A percentile compares a stretch with the other conserved stretches of the same genome.
These are phyloP conservation scores for Plantago major DNA, from an alignment of 257 asterid genomes.

Conservation along the genomic window DNA sequence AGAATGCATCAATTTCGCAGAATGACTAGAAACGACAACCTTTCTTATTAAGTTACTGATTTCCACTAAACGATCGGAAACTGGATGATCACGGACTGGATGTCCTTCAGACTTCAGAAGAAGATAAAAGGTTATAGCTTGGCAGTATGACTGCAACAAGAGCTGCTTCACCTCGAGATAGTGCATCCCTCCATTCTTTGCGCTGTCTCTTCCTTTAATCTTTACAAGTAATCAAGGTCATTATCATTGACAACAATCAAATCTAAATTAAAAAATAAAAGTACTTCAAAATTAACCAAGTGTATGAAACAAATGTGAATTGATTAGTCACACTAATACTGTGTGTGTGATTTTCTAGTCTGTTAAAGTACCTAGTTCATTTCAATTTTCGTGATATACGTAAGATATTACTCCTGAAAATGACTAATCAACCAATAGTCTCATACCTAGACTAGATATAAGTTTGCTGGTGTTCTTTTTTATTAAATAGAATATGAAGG, in stretches of 20 bases:
- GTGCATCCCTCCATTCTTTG: slow-evolving; percentile 50
- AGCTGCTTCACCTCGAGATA: slow-evolving; percentile 77
- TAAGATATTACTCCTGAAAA: too few relatives aligned
- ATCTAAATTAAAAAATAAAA: slow-evolving; percentile 6
- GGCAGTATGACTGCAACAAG: slow-evolving; percentile 82
- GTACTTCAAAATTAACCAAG: slow-evolving; percentile 1
- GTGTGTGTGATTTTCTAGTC: too few relatives aligned
- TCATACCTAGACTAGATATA: too few relatives aligned
- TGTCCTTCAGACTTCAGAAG: slow-evolving; percentile 95
- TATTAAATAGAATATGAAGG: not conserved
- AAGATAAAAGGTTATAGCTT: slow-evolving; percentile 86
- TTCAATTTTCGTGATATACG: too few relatives aligned
- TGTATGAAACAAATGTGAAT: slow-evolving; percentile 6
- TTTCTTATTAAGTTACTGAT: slow-evolving; percentile 77
- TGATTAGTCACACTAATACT: not conserved
- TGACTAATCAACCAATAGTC: too few relatives aligned
- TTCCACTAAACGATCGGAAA: slow-evolving; percentile 80
- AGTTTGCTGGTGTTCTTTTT: too few relatives aligned
- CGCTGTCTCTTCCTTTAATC: slow-evolving; percentile 46
- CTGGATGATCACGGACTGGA: slow-evolving; percentile 94
- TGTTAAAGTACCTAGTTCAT: too few relatives aligned
- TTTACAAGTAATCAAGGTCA: slow-evolving; percentile 29
- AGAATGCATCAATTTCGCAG: slow-evolving; percentile 11
- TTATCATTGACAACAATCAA: slow-evolving; percentile 3
- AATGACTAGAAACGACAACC: slow-evolving; percentile 40